Conservation (phyloP, 352 stramenopile species). For the Peronosclerospora sorghi region DNA sequence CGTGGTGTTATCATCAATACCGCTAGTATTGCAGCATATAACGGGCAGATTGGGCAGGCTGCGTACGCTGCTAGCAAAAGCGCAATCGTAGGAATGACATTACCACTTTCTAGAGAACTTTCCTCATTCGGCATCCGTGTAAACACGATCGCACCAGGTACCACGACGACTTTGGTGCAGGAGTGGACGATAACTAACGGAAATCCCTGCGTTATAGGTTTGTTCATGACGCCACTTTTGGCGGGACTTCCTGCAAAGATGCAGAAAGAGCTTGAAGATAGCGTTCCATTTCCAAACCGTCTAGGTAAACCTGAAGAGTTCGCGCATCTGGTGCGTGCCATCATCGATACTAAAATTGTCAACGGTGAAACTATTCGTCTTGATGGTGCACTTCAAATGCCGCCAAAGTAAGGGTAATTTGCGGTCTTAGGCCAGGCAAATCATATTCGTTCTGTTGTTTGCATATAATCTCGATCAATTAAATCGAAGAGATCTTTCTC, state of each 20-base stretch:
- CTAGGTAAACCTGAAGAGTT: slow-evolving; percentile 93
- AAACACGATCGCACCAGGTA: slow-evolving; percentile 93
- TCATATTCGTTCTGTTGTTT: neutral
- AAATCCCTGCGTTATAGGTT: slow-evolving; percentile 29
- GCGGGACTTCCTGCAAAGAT: slow-evolving; percentile 92
- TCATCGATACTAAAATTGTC: slow-evolving; percentile 97
- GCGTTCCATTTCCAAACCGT: slow-evolving; percentile 92
- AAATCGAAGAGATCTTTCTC: too few relatives aligned
- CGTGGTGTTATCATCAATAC: slow-evolving; percentile 98
- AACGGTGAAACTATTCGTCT: slow-evolving; percentile 97
- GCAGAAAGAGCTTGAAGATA: slow-evolving; percentile 85
- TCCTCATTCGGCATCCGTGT: slow-evolving; percentile 90
- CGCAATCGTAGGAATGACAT: slow-evolving; percentile 93
- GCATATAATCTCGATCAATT: too few relatives aligned
- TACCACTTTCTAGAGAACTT: slow-evolving; percentile 93
- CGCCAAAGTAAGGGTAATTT: slow-evolving; percentile 51
- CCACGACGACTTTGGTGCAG: neutral
- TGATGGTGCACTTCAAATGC: slow-evolving; percentile 95
- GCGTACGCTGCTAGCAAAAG: slow-evolving; percentile 96
- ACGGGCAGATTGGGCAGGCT: slow-evolving; percentile 94
- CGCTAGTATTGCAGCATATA: slow-evolving; percentile 94
- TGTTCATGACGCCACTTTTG: slow-evolving; percentile 96
- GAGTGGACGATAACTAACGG: neutral
- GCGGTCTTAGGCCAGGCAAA: neutral
- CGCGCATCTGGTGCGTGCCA: slow-evolving; percentile 89